Evolutionary conservation across 2,329 filamentous ascomycete species (phyloP).

Genomic region (Alternaria metachromatica): DNA sequence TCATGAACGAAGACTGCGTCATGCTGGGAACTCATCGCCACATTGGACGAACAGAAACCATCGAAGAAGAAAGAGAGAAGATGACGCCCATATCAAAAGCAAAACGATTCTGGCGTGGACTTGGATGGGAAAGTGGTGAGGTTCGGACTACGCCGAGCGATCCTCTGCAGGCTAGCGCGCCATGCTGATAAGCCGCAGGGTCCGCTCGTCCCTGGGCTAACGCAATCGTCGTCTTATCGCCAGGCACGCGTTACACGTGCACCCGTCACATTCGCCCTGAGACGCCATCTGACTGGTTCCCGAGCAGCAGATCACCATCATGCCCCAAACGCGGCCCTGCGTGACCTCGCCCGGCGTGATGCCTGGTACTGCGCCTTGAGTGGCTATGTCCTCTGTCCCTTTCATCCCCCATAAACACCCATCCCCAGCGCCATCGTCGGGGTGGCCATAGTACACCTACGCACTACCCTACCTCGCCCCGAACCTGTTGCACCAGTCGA

Average conservation of each 20-base stretch:
- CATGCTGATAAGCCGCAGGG: slow-evolving; percentile 15
- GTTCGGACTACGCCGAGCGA: slow-evolving; percentile 3
- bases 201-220: not conserved
- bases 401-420: slow-evolving; percentile 18
- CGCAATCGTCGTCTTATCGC: slow-evolving; percentile 8
- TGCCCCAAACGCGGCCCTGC: slow-evolving; percentile 37
- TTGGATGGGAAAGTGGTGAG: not conserved
- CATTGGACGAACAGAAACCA: not conserved
- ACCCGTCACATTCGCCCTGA: slow-evolving; percentile 9
- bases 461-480: not conserved
- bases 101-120: not conserved
- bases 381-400: slow-evolving; percentile 34
- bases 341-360: slow-evolving; percentile 34
- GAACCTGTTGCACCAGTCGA: slow-evolving; percentile 14
- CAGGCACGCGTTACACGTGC: slow-evolving; percentile 22
- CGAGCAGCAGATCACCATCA: slow-evolving; percentile 35
- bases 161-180: slow-evolving; percentile 2
- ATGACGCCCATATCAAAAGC: not conserved
- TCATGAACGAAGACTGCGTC: not conserved
- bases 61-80: not conserved
- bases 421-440: slow-evolving; percentile 1
- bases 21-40: not conserved
- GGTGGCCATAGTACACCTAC: not conserved
- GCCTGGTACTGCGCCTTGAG: slow-evolving; percentile 41
- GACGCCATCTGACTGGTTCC: slow-evolving; percentile 13